A percentile compares a stretch with the other conserved stretches of the same genome.
Evolutionary conservation across 2,329 filamentous ascomycete genomes (phyloP).

Genomic region (Didymellaceae sp.): DNA sequence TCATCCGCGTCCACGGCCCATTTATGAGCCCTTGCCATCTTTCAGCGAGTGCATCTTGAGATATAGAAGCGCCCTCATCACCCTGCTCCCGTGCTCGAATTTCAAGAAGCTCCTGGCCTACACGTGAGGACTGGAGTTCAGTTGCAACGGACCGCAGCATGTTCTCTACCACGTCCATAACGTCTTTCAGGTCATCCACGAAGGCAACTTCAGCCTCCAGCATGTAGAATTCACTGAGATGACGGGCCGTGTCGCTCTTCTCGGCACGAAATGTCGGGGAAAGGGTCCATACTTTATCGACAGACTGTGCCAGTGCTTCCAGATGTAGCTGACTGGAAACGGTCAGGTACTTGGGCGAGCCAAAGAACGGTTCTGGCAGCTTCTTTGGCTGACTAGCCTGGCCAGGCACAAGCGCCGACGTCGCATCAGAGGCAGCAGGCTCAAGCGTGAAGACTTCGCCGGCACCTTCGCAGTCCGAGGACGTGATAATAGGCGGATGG

Average conservation of each 20-base stretch:
- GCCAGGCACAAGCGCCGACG: conserved; percentile 19
- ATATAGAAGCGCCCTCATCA: conserved; percentile 47
- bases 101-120: conserved; percentile 63
- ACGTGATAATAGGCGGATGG: conserved; percentile 93
- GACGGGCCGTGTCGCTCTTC: conserved; percentile 84
- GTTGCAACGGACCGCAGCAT: conserved; percentile 69
- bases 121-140: conserved; percentile 56
- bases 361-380: conserved; percentile 70
- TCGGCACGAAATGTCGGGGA: conserved; percentile 92
- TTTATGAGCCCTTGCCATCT: conserved; percentile 73
- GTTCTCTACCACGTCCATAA: conserved; percentile 82
- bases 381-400: conserved; percentile 34
- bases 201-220: conserved; percentile 91
- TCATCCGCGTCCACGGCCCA: conserved; percentile 86
- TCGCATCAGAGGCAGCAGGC: conserved; percentile 23
- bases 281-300: conserved; percentile 91
- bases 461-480: conserved; percentile 95
- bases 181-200: conserved; percentile 68
- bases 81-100: conserved; percentile 45
- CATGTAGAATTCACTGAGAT: conserved; percentile 99
- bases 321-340: conserved; percentile 95
- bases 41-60: conserved; percentile 61
- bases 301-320: conserved; percentile 85
- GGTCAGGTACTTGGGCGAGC: conserved; percentile 87
- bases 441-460: conserved; percentile 86